Percentiles rank a stretch among this genome's conserved stretches.
Evolutionary conservation across 495 filamentous ascomycete species (phyloP).

Genomic region (Xylaria venustula): DNA sequence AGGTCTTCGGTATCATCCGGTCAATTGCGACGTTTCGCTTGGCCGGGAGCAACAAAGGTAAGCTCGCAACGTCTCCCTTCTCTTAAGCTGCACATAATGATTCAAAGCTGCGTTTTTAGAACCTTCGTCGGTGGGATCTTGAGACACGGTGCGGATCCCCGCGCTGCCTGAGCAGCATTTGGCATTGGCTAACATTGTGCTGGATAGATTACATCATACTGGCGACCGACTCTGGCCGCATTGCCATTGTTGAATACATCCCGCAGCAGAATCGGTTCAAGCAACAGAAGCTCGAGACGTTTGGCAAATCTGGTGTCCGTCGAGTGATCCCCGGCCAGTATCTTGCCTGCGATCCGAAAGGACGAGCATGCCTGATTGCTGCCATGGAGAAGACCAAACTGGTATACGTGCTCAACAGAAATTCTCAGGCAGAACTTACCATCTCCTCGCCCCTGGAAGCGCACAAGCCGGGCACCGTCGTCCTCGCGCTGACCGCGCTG

Average conservation of each 20-base stretch:
- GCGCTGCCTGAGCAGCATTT: background rate
- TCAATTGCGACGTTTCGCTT: conserved; percentile 83
- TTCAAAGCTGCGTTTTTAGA: conserved; percentile 63
- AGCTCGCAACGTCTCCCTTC: conserved; percentile 41
- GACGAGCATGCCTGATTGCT: conserved; percentile 89
- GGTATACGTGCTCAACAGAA: conserved; percentile 96
- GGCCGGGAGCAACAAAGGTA: conserved; percentile 95
- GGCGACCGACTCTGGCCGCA: conserved; percentile 91
- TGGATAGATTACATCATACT: conserved; percentile 91
- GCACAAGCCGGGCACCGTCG: conserved; percentile 89
- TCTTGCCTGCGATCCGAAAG: conserved; percentile 90
- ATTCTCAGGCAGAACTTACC: conserved; percentile 87
- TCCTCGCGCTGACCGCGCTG: conserved; percentile 80
- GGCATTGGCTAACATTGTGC: conserved; percentile 62
- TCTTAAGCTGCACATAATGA: conserved; percentile 86
- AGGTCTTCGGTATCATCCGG: conserved; percentile 94
- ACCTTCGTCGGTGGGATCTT: conserved; percentile 42
- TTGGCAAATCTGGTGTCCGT: conserved; percentile 94
- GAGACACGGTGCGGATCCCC: conserved; percentile 25
- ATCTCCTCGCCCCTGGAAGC: conserved; percentile 98
- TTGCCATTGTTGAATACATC: conserved; percentile 90
- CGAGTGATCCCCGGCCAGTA: conserved; percentile 95
- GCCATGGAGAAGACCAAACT: conserved; percentile 99
- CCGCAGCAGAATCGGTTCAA: conserved; percentile 84
- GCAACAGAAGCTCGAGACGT: conserved; percentile 91